Conservation (phyloP, 1,284 basidiomycete genomes). For the Hortiboletus rubellus region DNA sequence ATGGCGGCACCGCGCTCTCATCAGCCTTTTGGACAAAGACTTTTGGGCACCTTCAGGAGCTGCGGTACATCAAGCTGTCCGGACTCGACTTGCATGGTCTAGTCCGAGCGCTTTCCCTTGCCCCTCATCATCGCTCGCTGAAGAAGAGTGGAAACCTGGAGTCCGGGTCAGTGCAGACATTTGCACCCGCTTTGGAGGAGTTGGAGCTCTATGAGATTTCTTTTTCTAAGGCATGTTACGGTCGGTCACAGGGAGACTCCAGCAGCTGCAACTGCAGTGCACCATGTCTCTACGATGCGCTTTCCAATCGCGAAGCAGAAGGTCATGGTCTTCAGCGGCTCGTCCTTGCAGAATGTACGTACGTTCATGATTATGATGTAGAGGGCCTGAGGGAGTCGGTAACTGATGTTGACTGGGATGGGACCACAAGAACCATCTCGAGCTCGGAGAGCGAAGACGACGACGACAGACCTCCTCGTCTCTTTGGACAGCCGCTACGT, state of each 20-base stretch:
- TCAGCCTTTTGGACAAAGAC: slow-evolving; percentile 18
- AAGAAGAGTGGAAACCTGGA: not conserved
- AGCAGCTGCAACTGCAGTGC: slow-evolving; percentile 8
- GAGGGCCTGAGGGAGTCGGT: slow-evolving; percentile 9
- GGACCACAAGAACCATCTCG: slow-evolving; percentile 1
- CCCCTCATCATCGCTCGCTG: not conserved
- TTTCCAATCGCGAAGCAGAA: slow-evolving; percentile 15
- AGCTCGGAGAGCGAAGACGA: not conserved
- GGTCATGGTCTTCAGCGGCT: slow-evolving; percentile 20
- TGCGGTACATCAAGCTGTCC: slow-evolving; percentile 16
- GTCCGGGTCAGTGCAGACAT: slow-evolving; percentile 13
- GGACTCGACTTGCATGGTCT: slow-evolving; percentile 10
- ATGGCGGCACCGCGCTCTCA: slow-evolving; percentile 10
- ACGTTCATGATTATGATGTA: slow-evolving; percentile 10
- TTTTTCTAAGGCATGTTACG: slow-evolving; percentile 27
- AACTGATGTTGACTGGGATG: slow-evolving; percentile 24
- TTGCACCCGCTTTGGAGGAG: slow-evolving; percentile 33
- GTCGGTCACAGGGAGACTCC: slow-evolving; percentile 2
- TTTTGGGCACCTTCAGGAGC: slow-evolving; percentile 17
- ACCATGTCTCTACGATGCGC: slow-evolving; percentile 20
- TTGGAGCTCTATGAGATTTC: slow-evolving; percentile 28
- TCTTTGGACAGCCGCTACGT: not conserved
- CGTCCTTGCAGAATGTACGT: slow-evolving; percentile 13
- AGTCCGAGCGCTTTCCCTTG: slow-evolving; percentile 7
- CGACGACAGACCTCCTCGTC: not conserved